Conservation (phyloP, 139 green algal genomes). For the Ettlia oleoabundans region DNA sequence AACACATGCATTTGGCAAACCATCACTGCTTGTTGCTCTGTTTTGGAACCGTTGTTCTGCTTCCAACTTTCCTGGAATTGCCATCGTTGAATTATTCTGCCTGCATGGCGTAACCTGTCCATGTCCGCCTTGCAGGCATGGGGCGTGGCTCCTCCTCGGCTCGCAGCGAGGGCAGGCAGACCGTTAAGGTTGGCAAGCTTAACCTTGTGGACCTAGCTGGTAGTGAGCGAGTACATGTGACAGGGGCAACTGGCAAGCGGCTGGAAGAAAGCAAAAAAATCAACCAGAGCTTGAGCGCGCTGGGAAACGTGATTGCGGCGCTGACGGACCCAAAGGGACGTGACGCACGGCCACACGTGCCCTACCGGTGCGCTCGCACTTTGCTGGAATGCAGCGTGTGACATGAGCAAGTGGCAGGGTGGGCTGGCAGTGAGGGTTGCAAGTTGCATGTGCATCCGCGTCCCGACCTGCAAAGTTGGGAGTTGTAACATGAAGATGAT, state of each 20-base stretch:
- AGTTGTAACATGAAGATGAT: too few relatives aligned
- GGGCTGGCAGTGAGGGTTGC: too few relatives aligned
- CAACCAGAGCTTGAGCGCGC: constrained; percentile 89
- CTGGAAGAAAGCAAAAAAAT: constrained; percentile 99
- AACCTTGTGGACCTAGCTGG: constrained; percentile 98
- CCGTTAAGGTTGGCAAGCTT: constrained; percentile 90
- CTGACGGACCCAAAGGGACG: constrained; percentile 78
- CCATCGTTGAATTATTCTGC: too few relatives aligned
- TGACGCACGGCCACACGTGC: constrained; percentile 78
- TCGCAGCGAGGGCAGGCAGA: constrained; percentile 19
- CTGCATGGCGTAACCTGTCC: neutral
- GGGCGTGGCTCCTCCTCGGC: neutral
- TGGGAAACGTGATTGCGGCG: constrained; percentile 97
- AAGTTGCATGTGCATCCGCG: neutral
- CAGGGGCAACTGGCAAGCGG: constrained; percentile 83
- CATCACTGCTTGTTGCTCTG: too few relatives aligned
- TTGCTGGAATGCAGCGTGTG: neutral
- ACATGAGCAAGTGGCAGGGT: too few relatives aligned
- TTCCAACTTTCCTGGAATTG: too few relatives aligned
- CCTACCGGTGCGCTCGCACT: constrained; percentile 81
- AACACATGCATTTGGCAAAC: too few relatives aligned
- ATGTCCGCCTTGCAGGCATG: constrained; percentile 28
- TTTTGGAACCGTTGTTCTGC: too few relatives aligned
- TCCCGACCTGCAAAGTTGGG: too few relatives aligned
- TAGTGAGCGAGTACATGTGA: constrained; percentile 93